These are phyloP conservation scores for Cryomyces minteri DNA, from an alignment of 495 filamentous ascomycete species.

Conservation along the genomic window DNA sequence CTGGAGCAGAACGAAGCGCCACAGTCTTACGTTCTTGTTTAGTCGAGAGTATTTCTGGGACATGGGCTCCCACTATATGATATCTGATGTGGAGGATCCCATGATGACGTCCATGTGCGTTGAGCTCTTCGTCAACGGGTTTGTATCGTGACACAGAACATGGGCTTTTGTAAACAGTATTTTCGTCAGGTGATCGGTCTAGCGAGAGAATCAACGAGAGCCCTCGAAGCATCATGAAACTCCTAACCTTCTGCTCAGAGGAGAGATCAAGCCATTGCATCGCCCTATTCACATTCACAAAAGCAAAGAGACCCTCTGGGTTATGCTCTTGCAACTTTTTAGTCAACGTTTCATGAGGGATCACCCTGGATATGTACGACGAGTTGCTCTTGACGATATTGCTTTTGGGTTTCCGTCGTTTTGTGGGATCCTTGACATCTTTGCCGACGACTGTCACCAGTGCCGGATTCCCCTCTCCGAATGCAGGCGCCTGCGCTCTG, in stretches of 20 bases:
- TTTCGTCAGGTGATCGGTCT: conserved; percentile 76
- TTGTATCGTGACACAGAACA: conserved; percentile 87
- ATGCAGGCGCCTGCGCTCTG: conserved; percentile 34
- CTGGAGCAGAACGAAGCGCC: neutral
- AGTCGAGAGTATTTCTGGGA: conserved; percentile 88
- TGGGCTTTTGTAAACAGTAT: conserved; percentile 93
- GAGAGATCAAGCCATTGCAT: conserved; percentile 71
- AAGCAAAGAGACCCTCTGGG: conserved; percentile 64
- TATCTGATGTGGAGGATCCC: conserved; percentile 89
- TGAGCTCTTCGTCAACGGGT: conserved; percentile 56
- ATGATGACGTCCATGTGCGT: conserved; percentile 80
- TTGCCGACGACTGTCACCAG: conserved; percentile 31
- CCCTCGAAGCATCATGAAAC: neutral
- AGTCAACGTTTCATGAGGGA: conserved; percentile 60
- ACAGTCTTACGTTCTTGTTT: conserved; percentile 65
- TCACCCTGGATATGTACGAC: conserved; percentile 89
- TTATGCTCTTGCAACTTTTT: conserved; percentile 67
- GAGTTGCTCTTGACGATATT: conserved; percentile 97
- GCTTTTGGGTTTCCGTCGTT: conserved; percentile 83
- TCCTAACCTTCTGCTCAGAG: conserved; percentile 33
- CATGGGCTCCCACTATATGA: conserved; percentile 97
- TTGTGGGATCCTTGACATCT: conserved; percentile 51
- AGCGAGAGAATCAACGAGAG: neutral
- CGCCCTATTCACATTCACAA: conserved; percentile 87
- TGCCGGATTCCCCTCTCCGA: conserved; percentile 74